These are phyloP conservation scores for Phytopythium oedochilum DNA, from an alignment of 352 stramenopile genomes.

Conservation along the genomic window DNA sequence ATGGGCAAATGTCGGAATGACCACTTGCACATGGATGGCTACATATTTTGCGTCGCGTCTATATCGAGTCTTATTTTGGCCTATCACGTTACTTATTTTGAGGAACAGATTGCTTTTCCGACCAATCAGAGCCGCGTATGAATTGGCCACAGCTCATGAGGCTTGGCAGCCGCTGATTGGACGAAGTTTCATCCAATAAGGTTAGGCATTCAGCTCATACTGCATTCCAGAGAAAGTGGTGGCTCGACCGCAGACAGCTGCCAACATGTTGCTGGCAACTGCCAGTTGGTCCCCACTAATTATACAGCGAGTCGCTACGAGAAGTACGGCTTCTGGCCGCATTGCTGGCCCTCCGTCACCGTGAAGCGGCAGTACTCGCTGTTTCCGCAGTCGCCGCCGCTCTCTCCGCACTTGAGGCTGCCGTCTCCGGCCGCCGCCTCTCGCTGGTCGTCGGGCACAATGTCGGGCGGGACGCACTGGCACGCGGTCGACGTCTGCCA, in stretches of 20 bases:
- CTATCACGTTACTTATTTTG: neutral
- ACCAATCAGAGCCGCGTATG: neutral
- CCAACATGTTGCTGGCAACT: too few species aligned
- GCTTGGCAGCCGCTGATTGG: conserved; percentile 20
- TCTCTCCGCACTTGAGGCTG: conserved; percentile 15
- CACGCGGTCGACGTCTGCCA: conserved; percentile 2
- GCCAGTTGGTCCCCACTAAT: too few species aligned
- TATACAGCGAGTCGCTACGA: too few species aligned
- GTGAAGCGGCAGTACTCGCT: conserved; percentile 43
- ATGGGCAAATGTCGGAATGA: too few species aligned
- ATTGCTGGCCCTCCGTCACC: conserved; percentile 20
- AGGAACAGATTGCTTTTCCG: neutral
- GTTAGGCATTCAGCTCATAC: too few species aligned
- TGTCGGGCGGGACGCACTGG: conserved; percentile 32
- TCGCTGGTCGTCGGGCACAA: conserved; percentile 14
- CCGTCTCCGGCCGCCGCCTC: conserved; percentile 8
- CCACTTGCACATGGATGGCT: too few species aligned
- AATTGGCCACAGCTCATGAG: neutral
- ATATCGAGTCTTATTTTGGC: neutral
- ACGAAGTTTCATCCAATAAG: neutral
- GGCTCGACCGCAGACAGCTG: too few species aligned
- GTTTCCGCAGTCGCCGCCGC: conserved; percentile 13
- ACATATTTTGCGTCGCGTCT: neutral
- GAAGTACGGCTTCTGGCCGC: conserved; percentile 39
- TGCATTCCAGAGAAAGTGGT: too few species aligned